These are phyloP conservation scores for Trichoderma aggressivum DNA, from an alignment of 2,329 filamentous ascomycete species.

Conservation along the genomic window DNA sequence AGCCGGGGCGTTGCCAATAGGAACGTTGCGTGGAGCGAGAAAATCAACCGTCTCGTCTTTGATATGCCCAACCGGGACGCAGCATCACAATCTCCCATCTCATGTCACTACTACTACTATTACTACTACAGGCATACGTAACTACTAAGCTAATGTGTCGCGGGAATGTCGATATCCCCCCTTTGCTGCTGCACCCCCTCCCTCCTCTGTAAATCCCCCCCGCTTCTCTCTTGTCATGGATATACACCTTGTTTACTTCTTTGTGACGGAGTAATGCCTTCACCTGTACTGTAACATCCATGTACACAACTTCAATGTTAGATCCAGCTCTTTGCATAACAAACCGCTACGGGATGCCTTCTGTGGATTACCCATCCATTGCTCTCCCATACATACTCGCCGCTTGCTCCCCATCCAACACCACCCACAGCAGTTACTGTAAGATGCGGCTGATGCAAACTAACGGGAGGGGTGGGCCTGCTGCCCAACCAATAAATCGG, in stretches of 20 bases:
- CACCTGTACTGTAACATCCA: not conserved
- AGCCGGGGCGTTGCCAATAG: not conserved
- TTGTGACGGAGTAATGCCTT: not conserved
- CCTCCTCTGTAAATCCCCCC: not conserved
- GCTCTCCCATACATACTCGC: not conserved
- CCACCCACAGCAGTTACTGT: not conserved
- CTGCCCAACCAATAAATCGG: not conserved
- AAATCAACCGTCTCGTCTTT: not conserved
- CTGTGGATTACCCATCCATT: not conserved
- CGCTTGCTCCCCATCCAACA: not conserved
- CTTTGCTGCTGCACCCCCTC: not conserved
- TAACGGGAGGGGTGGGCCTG: not conserved
- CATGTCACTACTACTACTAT: not conserved
- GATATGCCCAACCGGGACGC: not conserved
- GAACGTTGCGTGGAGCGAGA: not conserved
- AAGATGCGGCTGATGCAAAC: not conserved
- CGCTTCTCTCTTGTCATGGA: not conserved
- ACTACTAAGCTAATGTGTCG: not conserved
- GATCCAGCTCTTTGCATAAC: not conserved
- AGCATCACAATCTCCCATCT: not conserved
- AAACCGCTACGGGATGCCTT: not conserved
- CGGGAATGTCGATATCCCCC: not conserved
- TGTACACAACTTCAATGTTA: not conserved
- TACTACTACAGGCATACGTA: not conserved
- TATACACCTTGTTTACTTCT: not conserved